Evolutionary conservation across 768 basidiomycete genomes (phyloP), one percentile per base, ranked within the genome.

Genomic region (Trametes sanguinea): DNA sequence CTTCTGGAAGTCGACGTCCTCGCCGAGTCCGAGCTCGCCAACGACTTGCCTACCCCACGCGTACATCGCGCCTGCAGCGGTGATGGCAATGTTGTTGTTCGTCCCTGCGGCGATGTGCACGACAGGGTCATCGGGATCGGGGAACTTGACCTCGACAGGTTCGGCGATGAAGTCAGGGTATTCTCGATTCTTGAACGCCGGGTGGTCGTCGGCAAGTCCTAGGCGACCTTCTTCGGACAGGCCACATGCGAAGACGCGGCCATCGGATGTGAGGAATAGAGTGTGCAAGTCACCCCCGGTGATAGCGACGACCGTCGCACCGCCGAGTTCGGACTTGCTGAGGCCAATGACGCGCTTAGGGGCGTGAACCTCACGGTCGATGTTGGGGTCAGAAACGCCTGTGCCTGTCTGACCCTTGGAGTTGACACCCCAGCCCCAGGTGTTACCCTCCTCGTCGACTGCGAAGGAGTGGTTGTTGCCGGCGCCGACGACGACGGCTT

Each of bases 351-450:
- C 85, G 56, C 81, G 84, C 66, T 78, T 81, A 1, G 92, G 92
- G 0, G 83, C 74, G 60, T 83, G 81, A 13, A 92, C 82, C 56
- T 87, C 78, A 62, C 82, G 81, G 48, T 81, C 82, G 13, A 74
- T 65, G 8, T 80, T 76, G 10, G 71, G 69, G 77, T 78, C 74
- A 77, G 78, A 68, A 63, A 74, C 71, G 7, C 77, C 80, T 0
- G 89, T 87, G 35, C 90, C 91, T 1, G 85, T 85, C 74, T 93
- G 91, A 32, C 89, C 95, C 88, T 83, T 90, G 75, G 79, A 92
- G 74, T 98, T 97, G 61, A 95, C 79, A n/a, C 96, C 96, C 96
- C 96, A 98, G 11, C 86, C 94, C 87, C 89, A 98, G 8, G 96
- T 90, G 51, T 82, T 84, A 32, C 94, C 95, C 6, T 80, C 76